Percentiles rank a stretch among this genome's conserved stretches.
phyloP scores from a whole-genome alignment of 2,329 filamentous ascomycete genomes.

The Cryphonectria radicalis region DNA sequence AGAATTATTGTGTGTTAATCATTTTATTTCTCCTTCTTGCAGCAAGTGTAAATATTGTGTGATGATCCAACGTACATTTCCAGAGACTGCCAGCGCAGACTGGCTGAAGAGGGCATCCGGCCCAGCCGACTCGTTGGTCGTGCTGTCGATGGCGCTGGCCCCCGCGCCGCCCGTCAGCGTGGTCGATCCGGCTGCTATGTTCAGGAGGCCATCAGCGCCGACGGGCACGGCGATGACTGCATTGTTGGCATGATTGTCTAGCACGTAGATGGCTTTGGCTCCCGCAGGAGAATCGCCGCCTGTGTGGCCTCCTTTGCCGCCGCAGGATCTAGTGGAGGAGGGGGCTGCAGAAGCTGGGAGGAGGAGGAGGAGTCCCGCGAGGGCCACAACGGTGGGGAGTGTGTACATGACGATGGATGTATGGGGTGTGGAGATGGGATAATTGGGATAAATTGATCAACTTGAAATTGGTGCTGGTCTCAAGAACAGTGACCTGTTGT shows the following conservation, averaged over 20 bases:
- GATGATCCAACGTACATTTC: constrained; percentile 43
- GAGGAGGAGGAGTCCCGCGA: background rate
- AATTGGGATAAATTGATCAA: background rate
- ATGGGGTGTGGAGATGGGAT: background rate
- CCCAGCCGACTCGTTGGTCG: constrained; percentile 43
- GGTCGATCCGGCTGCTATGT: constrained; percentile 41
- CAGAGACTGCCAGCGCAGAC: constrained; percentile 52
- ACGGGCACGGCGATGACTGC: constrained; percentile 56
- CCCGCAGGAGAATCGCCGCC: background rate
- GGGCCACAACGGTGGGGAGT: background rate
- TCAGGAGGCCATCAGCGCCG: constrained; percentile 49
- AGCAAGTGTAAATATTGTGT: too few relatives aligned
- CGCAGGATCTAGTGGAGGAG: constrained; percentile 8
- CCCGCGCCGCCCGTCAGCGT: constrained; percentile 54
- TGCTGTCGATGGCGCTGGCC: constrained; percentile 44
- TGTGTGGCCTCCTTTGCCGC: background rate
- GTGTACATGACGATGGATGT: background rate
- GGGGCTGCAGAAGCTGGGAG: background rate
- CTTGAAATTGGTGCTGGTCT: background rate
- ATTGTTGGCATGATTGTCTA: constrained; percentile 57
- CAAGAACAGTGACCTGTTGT: background rate
- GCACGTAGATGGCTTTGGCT: constrained; percentile 53
- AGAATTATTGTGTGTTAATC: background rate
- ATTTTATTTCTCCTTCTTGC: too few relatives aligned
- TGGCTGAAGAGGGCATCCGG: constrained; percentile 59